Evolutionary conservation across 2,329 filamentous ascomycete genomes (phyloP).

Genomic region (Xylaria sp.): DNA sequence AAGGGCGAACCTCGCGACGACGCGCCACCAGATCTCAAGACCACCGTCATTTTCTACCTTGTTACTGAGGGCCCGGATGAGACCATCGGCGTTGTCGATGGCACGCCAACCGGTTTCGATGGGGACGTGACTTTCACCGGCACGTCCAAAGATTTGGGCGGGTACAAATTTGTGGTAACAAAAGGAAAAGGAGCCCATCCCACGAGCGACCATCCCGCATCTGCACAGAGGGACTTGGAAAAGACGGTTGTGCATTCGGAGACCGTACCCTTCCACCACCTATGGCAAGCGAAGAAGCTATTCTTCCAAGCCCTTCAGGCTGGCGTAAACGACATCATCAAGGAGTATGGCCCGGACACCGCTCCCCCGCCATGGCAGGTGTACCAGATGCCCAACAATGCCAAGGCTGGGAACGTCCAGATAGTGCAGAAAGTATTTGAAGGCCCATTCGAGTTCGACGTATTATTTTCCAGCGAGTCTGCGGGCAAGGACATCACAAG

Average conservation of each 20-base stretch:
- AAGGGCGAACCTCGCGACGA: conserved; percentile 81
- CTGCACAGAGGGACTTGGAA: conserved; percentile 76
- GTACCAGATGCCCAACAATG: conserved; percentile 79
- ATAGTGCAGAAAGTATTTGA: conserved; percentile 92
- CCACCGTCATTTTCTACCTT: conserved; percentile 83
- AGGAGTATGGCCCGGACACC: conserved; percentile 65
- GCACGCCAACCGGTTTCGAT: conserved; percentile 61
- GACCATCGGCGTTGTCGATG: conserved; percentile 68
- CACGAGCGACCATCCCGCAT: conserved; percentile 72
- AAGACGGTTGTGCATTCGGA: conserved; percentile 80
- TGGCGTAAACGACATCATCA: conserved; percentile 60
- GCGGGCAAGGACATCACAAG: conserved; percentile 65
- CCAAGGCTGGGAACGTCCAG: conserved; percentile 81
- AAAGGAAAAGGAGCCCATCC: conserved; percentile 73
- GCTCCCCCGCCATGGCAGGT: conserved; percentile 86
- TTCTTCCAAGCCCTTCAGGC: conserved; percentile 66
- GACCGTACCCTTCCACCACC: conserved; percentile 70
- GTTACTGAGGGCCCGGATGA: conserved; percentile 80
- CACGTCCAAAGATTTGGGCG: conserved; percentile 75
- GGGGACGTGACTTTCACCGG: conserved; percentile 77
- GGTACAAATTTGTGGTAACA: conserved; percentile 83
- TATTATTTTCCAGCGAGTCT: conserved; percentile 86
- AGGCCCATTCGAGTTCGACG: conserved; percentile 91
- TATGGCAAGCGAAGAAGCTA: conserved; percentile 86
- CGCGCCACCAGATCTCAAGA: conserved; percentile 74